These are phyloP conservation scores for Boletellus ananas DNA, from an alignment of 768 basidiomycete genomes.

Conservation along the genomic window DNA sequence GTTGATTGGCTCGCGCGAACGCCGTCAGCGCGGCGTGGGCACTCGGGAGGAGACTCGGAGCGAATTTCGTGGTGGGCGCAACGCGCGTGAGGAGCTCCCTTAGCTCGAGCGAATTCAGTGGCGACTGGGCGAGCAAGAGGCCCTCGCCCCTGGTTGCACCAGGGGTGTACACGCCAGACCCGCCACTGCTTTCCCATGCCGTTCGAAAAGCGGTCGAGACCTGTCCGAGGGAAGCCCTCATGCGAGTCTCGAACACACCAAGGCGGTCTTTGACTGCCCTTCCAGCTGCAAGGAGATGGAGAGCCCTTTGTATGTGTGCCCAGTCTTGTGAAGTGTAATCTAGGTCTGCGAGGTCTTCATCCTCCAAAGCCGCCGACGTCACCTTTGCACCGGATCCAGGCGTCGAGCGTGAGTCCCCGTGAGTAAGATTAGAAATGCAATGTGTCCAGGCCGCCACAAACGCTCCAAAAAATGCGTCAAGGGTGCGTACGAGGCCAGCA, in stretches of 20 bases:
- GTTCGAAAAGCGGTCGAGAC: constrained; percentile 58
- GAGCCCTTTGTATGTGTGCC: constrained; percentile 75
- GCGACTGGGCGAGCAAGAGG: constrained; percentile 76
- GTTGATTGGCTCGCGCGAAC: constrained; percentile 74
- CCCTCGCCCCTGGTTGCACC: constrained; percentile 63
- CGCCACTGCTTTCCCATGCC: constrained; percentile 48
- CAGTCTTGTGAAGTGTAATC: constrained; percentile 91
- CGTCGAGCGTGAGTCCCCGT: constrained; percentile 25
- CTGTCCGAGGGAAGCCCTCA: constrained; percentile 56
- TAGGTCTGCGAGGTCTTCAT: constrained; percentile 68
- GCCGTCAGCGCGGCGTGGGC: constrained; percentile 53
- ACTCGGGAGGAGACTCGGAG: constrained; percentile 43
- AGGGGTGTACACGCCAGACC: constrained; percentile 51
- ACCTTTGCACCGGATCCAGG: constrained; percentile 32
- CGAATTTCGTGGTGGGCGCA: constrained; percentile 20
- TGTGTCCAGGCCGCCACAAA: constrained; percentile 68
- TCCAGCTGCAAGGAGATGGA: constrained; percentile 82
- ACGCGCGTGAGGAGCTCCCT: constrained; percentile 32
- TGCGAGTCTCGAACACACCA: constrained; percentile 61
- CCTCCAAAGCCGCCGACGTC: constrained; percentile 24
- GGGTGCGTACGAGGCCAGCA: constrained; percentile 63
- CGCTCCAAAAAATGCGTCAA: constrained; percentile 66
- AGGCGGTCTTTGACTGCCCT: constrained; percentile 70
- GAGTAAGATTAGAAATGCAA: constrained; percentile 41
- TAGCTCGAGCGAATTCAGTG: constrained; percentile 79